A percentile compares a stretch with the other conserved stretches of the same genome.
These are phyloP conservation scores for Trichoderma sp. DNA, from an alignment of 2,329 filamentous ascomycete genomes.

Conservation along the genomic window DNA sequence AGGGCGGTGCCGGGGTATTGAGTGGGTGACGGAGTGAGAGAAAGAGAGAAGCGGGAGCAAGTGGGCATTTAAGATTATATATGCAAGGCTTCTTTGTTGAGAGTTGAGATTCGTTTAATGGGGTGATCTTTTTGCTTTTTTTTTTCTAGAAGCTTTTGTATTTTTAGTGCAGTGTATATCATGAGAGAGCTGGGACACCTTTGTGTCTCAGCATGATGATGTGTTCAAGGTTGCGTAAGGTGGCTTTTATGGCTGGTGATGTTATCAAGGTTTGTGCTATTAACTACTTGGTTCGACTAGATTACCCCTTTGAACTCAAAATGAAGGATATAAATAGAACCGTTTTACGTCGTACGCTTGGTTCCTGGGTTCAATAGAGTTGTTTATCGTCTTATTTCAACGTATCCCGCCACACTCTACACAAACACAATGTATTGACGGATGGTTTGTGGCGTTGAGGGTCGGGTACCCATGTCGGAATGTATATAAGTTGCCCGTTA, in stretches of 20 bases:
- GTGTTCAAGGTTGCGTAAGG: neutral
- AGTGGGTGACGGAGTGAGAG: slow-evolving; percentile 3
- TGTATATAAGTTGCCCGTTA: neutral
- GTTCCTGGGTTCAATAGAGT: neutral
- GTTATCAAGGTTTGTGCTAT: neutral
- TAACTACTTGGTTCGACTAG: neutral
- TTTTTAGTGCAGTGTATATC: neutral
- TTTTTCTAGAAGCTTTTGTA: neutral
- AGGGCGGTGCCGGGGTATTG: slow-evolving; percentile 67
- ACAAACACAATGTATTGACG: neutral
- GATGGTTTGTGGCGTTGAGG: neutral
- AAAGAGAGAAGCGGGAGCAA: neutral
- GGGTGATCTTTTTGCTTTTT: neutral
- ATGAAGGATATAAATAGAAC: neutral
- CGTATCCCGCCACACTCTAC: no score
- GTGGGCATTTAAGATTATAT: neutral
- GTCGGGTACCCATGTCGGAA: neutral
- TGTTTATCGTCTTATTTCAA: neutral
- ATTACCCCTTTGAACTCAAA: neutral
- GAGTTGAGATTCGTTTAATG: neutral
- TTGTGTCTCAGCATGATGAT: neutral
- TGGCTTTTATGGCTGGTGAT: neutral
- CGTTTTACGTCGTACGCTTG: neutral
- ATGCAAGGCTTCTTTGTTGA: neutral
- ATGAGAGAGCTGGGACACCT: neutral